Evolutionary conservation across 192 early-diverging fungal genomes (phyloP), one percentile per base, ranked within the genome.

Genomic region (Podila epigama): DNA sequence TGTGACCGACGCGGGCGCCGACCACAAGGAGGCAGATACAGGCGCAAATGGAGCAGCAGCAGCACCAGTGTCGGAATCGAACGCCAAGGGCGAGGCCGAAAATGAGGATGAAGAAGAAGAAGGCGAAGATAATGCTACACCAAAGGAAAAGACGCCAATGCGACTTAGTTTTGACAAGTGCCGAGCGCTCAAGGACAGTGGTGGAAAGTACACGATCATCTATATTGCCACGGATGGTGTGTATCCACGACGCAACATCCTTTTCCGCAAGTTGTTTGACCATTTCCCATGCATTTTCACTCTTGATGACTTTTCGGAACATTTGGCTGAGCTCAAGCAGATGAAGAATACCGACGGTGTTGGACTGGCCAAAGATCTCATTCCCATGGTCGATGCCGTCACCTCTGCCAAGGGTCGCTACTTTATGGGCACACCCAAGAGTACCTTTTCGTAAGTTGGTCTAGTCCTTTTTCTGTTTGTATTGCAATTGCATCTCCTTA

Each of bases 361-460:
- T 13, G 67, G 72, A 16, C 59, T 88, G 39, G 69, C 66, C 52
- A 64, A 63, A 27, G 85, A 82, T 54, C 48, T 88, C 31, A 80
- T 88, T 18, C 87, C 87, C 11, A 84, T 88, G 75, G 63, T 86
- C 4, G 87, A 88, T 66, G 81, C 81, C 4, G 81, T 87, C 18
- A 82, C 87, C 29, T 65, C 80, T 5, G 81, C 87, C 16, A 85
- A 82, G 25, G 84, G 85, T 12, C 68, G 72, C 35, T 70, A 79
- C 16, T 88, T 88, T 50, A 56, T 84, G 25, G 85, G 85, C 5
- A 88, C 84, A 0, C 78, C 80, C 16, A 80, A 82, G 37, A 84
- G 82, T 18, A 84, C 82, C 0, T 85, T 85, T 28, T 82, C 83
- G 66, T 71, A 71, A 80, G 69, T 70, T 25, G 13, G 13, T 18